Percentiles rank a stretch among this genome's conserved stretches.
phyloP scores from a whole-genome alignment of 495 filamentous ascomycete genomes.

The Neurospora terricola region DNA sequence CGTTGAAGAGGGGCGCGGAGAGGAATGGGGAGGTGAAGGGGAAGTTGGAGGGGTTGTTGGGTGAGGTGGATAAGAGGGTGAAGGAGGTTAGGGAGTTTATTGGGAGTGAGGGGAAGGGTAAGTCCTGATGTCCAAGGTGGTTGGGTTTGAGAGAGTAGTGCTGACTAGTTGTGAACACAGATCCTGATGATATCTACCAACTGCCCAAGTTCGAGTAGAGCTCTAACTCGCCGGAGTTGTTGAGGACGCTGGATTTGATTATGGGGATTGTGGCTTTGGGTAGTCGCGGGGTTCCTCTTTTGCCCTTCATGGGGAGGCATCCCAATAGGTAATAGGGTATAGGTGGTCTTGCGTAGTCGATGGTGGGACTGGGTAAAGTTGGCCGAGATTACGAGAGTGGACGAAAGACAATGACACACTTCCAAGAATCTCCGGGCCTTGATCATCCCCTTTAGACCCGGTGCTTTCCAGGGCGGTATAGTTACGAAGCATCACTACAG shows the following conservation, averaged over 20 bases:
- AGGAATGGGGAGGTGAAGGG: constrained; percentile 41
- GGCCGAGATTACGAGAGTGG: no score
- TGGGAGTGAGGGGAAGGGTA: constrained; percentile 35
- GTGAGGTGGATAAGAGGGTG: constrained; percentile 41
- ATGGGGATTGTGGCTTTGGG: neutral
- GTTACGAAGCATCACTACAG: no score
- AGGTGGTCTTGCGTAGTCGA: no score
- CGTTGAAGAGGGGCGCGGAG: constrained; percentile 24
- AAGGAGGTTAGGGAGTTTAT: constrained; percentile 48
- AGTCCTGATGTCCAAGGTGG: neutral
- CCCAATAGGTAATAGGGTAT: no score
- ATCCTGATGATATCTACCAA: constrained; percentile 40
- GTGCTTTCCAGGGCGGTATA: no score
- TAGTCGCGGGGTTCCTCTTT: neutral
- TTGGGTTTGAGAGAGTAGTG: neutral
- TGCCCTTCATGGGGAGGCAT: neutral
- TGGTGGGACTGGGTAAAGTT: no score
- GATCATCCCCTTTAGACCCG: no score
- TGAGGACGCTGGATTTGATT: neutral
- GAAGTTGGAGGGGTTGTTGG: constrained; percentile 36
- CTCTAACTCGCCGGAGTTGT: neutral
- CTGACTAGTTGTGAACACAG: constrained; percentile 14
- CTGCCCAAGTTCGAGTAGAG: constrained; percentile 9
- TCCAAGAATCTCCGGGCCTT: no score
- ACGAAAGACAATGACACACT: no score